Base-by-base conservation (phyloP, 768 basidiomycete species). In the Pisolithus marmoratus region DNA sequence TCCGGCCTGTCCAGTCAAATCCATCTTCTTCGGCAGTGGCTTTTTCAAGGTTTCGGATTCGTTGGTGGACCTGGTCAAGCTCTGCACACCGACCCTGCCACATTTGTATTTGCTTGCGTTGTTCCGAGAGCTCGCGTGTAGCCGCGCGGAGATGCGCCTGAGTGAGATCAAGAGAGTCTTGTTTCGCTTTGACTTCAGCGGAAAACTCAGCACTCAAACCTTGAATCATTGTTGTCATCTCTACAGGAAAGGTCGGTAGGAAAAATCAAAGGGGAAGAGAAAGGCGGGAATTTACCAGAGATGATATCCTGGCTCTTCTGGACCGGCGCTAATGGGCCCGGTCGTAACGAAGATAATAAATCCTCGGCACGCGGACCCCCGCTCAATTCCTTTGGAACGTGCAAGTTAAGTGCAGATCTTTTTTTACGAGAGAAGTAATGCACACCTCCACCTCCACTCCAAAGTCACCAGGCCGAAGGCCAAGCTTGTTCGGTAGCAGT, bases 391-490 rank as follows among this genome's bases (percentile, higher is more conserved):
- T 89, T 51, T 27, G 54, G 27, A 12, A 8, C 23, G 26, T 34
- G 12, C 12, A 12, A 34, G 14, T 54, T 8, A 44, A 44, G 22
- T 24, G 19, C 4, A 6, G 17, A 47, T 23, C 27, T 14, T n/a
- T 14, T n/a, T 48, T 20, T 20, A 47, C 38, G 24, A 12, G 3
- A 8, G 19, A 6, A 29, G 23, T 12, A 31, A 56, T 42, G 66
- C 82, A 55, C 60, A 90, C 94, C 74, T 94, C 91, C 11, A 84
- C 84, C 64, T 94, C 92, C 4, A 98, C 82, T 17, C 96, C 96
- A 63, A 94, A 99, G 67, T 99, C 96, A 8, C 86, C 91, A 2
- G 96, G 90, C 48, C 90, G 79, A 62, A 99, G 70, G 4, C 96
- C 96, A 41, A 99, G 74, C 65, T 97, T 97, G 70, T 99, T 99